phyloP scores from a whole-genome alignment of 176 grass and related monocot species.

The Alopecurus myosuroides region DNA sequence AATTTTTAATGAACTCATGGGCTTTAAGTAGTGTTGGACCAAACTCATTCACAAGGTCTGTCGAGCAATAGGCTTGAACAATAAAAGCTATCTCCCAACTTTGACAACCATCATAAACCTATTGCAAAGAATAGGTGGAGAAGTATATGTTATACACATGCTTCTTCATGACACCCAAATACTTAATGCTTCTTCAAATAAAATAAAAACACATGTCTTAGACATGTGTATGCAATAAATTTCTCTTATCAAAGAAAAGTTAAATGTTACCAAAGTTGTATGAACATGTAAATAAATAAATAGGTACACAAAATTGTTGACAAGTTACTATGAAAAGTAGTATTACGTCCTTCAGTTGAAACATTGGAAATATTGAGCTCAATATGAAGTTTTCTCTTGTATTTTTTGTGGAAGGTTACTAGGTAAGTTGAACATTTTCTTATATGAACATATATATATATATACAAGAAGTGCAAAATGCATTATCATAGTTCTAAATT shows the following conservation, averaged over 20 bases:
- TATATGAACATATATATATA: neutral
- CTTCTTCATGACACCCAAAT: neutral
- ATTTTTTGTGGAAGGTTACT: neutral
- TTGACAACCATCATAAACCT: constrained; percentile 61
- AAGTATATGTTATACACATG: neutral
- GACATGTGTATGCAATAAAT: neutral
- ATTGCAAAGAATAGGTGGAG: neutral
- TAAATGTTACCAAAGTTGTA: neutral
- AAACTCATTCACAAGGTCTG: constrained; percentile 54
- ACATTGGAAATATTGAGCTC: neutral
- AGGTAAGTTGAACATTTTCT: neutral
- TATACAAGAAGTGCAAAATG: neutral
- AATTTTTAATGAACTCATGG: constrained; percentile 58
- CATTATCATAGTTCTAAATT: neutral
- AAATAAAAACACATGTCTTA: neutral
- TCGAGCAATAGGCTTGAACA: constrained; percentile 72
- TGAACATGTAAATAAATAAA: neutral
- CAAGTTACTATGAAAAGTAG: neutral
- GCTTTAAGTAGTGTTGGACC: constrained; percentile 41
- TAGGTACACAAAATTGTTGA: neutral
- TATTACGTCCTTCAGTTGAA: neutral
- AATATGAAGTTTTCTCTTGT: neutral
- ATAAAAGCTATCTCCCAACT: constrained; percentile 67
- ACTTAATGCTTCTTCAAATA: neutral
- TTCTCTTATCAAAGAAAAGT: neutral